Evolutionary conservation across 108 stramenopile species (phyloP).

Genomic region (Tribonema minus): DNA sequence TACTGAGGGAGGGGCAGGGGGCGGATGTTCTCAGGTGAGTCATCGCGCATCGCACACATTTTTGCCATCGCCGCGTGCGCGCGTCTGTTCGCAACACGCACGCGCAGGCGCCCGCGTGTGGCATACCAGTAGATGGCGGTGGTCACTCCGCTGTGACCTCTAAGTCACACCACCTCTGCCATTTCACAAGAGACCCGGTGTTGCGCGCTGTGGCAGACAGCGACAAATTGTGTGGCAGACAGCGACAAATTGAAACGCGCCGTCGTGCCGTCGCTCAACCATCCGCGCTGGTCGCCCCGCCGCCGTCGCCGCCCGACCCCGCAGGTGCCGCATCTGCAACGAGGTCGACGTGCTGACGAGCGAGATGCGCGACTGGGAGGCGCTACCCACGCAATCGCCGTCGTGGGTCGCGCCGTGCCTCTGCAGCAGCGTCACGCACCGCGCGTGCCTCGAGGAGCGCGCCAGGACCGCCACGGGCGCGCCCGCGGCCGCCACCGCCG

Average conservation of each 20-base stretch:
- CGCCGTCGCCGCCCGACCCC: too few species aligned
- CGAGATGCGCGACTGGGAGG: constrained; percentile 7
- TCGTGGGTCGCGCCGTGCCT: constrained; percentile 9
- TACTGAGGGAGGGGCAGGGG: not conserved
- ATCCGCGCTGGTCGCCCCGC: too few species aligned
- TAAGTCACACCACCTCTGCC: too few species aligned
- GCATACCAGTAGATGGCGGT: too few species aligned
- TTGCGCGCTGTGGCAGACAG: too few species aligned
- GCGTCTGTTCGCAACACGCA: too few species aligned
- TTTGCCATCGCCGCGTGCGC: not conserved
- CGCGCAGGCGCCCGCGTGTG: too few species aligned
- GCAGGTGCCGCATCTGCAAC: constrained; percentile 1
- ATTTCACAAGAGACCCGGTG: too few species aligned
- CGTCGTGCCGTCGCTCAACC: too few species aligned
- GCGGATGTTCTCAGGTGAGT: not conserved
- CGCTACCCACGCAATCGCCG: not conserved
- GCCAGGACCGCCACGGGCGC: not conserved
- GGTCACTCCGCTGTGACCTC: too few species aligned
- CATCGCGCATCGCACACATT: constrained; percentile 1
- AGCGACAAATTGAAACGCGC: too few species aligned
- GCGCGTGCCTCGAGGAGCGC: not conserved
- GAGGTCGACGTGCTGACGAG: not conserved
- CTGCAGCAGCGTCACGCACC: not conserved
- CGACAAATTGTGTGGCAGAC: too few species aligned
- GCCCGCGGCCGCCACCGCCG: not conserved